A percentile compares a stretch with the other conserved stretches of the same genome.
Evolutionary conservation across 2,329 filamentous ascomycete genomes (phyloP).

Genomic region (Pyrenochaeta sp.): DNA sequence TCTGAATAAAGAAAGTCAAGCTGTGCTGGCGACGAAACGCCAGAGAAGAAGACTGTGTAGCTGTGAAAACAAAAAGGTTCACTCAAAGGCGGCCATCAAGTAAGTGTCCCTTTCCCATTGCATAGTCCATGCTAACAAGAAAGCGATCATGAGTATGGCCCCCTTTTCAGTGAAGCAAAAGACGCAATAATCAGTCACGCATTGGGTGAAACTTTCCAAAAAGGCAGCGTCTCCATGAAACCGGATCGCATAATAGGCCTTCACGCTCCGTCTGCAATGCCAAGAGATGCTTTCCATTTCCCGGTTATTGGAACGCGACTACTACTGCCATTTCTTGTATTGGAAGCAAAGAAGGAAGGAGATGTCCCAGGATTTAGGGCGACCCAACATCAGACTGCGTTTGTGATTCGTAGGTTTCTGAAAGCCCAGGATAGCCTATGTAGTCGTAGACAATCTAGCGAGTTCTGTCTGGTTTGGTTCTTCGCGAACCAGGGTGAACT

Average conservation of each 20-base stretch:
- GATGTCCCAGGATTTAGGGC: conserved; percentile 15
- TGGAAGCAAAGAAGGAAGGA: conserved; percentile 25
- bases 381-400: conserved; percentile 23
- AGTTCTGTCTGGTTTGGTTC: conserved; percentile 27
- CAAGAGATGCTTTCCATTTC: not conserved
- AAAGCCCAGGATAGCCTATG: conserved; percentile 14
- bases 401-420: conserved; percentile 20
- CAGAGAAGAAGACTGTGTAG: not conserved
- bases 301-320: conserved; percentile 7
- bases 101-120: too few relatives aligned
- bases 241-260: conserved; percentile 22
- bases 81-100: not conserved
- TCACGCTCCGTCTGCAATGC: not conserved
- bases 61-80: not conserved
- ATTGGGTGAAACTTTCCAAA: conserved; percentile 2
- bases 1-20: not conserved
- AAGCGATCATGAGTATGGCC: conserved; percentile 8
- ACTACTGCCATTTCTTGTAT: conserved; percentile 23
- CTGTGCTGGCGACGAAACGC: not conserved
- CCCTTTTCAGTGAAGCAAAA: conserved; percentile 5
- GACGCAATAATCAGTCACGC: conserved; percentile 3
- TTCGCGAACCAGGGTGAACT: conserved; percentile 25
- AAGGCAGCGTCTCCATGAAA: conserved; percentile 14
- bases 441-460: not conserved
- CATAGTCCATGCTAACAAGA: too few relatives aligned